Base-by-base conservation (phyloP, 2,329 filamentous ascomycete genomes). In the Rhexocercosporidium sp. region DNA sequence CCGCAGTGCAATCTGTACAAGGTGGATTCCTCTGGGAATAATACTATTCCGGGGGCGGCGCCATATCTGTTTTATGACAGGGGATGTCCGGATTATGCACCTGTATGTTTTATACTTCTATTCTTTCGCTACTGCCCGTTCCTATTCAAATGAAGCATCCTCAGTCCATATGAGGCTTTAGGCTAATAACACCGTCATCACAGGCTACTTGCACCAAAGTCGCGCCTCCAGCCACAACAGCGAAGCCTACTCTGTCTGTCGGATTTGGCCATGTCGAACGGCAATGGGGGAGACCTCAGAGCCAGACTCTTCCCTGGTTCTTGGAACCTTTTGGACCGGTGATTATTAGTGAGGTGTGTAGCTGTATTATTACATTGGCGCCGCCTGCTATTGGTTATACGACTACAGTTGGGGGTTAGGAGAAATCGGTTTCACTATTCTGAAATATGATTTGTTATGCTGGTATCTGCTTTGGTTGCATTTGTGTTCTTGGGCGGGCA, bases 1-100 rank as follows among this genome's bases (percentile, higher is more conserved):
- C 62, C 66, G 6, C 57, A 63, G 59, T 70, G 68, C 39, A 72
- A 69, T 44, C 44, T 72, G 7, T 72, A 70, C 41, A 69, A 60
- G 7, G 63, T 65, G 1, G 41, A 53, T 39, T 34, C 68, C 2
- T 56, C 49, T 2, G 41, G 49, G 1, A 64, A 57, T 20, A 68
- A 70, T 37, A 66, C 54, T 1, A 67, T 69, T 37, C 12, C 63
- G 1, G 66, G 65, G 1, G 41, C 64, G 11, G 64, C 68, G 12
- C 68, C 68, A 22, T 72, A 66, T 37, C 12, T 61, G 22, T 70
- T 72, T 22, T 68, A 68, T 57, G 68, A 66, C 41, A 39, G 66
- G 25, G 65, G 64, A 25, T 72, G 68, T 53, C 65, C 62, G 8
- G 59, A 69, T 49, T 64, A 54, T 37, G 29, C 66, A 1, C 70